phyloP scores from a whole-genome alignment of 139 green algal species.

The Micractinium conductrix region DNA sequence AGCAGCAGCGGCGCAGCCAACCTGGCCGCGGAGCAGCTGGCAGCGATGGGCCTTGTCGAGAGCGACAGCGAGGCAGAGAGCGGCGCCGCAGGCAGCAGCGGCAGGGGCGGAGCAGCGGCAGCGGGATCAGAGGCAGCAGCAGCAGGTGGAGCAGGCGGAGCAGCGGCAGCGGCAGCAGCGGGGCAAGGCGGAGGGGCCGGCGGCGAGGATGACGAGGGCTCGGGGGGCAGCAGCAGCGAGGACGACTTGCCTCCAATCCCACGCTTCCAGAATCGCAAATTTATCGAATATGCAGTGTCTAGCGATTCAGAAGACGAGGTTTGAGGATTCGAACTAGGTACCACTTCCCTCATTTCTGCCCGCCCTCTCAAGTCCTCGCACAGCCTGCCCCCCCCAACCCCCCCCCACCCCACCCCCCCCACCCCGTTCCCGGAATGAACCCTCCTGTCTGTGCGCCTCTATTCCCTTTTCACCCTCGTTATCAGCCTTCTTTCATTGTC shows the following conservation, averaged over 20 bases:
- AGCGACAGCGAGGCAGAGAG: neutral
- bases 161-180: neutral
- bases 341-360: too few relatives aligned
- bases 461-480: neutral
- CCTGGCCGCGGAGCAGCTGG: slow-evolving; percentile 15
- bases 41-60: neutral
- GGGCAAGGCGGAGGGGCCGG: too few relatives aligned
- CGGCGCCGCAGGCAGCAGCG: slow-evolving; percentile 18
- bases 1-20: neutral
- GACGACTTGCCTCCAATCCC: slow-evolving; percentile 42
- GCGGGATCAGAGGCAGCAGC: neutral
- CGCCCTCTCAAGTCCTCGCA: neutral
- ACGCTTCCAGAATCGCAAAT: slow-evolving; percentile 40
- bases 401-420: neutral
- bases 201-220: neutral
- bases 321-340: neutral
- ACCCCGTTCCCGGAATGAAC: neutral
- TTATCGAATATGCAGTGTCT: slow-evolving; percentile 35
- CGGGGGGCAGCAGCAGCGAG: slow-evolving; percentile 33
- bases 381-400: too few relatives aligned
- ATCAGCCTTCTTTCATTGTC: neutral
- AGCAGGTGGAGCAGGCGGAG: neutral
- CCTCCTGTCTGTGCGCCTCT: neutral
- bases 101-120: neutral
- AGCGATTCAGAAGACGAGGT: slow-evolving; percentile 24